phyloP scores from a whole-genome alignment of 192 early-diverging fungal species.

The Allomyces macrogynus region DNA sequence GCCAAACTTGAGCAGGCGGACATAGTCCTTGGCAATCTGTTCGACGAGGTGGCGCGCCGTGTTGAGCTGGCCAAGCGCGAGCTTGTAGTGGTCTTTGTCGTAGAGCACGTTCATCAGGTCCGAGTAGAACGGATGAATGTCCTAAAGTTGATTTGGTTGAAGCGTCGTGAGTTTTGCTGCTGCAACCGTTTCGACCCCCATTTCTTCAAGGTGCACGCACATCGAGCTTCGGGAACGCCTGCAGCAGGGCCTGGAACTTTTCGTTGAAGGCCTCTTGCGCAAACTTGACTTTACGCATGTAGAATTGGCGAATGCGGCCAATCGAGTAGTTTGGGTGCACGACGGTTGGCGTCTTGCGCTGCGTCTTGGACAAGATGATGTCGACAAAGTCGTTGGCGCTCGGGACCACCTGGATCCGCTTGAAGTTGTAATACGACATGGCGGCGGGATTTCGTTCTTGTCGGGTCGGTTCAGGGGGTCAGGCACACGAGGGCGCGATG shows the following conservation, averaged over 20 bases:
- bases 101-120: constrained; percentile 99
- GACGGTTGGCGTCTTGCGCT: constrained; percentile 90
- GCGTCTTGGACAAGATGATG: constrained; percentile 93
- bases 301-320: constrained; percentile 88
- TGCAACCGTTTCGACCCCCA: too few species aligned
- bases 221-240: constrained; percentile 95
- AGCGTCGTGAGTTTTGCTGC: too few species aligned
- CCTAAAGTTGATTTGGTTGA: constrained; percentile 17
- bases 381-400: constrained; percentile 84
- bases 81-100: constrained; percentile 99
- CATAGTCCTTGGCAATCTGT: constrained; percentile 93
- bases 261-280: constrained; percentile 94
- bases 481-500: too few species aligned
- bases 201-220: constrained; percentile 18
- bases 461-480: too few species aligned
- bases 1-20: constrained; percentile 92
- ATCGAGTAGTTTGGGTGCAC: constrained; percentile 97
- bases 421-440: constrained; percentile 85
- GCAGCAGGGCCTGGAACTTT: constrained; percentile 77
- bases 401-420: constrained; percentile 88
- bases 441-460: too few species aligned
- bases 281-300: constrained; percentile 99
- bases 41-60: constrained; percentile 93
- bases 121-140: constrained; percentile 99
- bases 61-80: constrained; percentile 95